Evolutionary conservation across 2,329 filamentous ascomycete genomes (phyloP).

Genomic region (Thielaviopsis ethacetica): DNA sequence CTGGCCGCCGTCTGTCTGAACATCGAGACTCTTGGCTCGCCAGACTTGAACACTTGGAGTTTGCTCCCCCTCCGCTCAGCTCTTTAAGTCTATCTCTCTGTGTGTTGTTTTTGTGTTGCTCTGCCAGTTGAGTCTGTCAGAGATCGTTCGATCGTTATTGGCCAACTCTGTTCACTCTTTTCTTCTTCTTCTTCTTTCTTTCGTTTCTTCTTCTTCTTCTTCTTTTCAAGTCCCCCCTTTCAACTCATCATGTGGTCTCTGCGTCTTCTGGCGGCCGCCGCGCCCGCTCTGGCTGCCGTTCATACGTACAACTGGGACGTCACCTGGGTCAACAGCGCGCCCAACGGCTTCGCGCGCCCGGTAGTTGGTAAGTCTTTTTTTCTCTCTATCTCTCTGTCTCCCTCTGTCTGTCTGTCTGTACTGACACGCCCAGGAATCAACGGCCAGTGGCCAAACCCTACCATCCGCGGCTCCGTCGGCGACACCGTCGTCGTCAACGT

Average conservation of each 20-base stretch:
- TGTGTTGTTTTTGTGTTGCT: too few relatives aligned
- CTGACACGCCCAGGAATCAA: conserved; percentile 25
- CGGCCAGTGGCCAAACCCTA: conserved; percentile 3
- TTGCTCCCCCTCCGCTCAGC: background rate
- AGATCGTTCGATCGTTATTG: background rate
- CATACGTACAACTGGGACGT: conserved; percentile 9
- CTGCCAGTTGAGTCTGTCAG: too few relatives aligned
- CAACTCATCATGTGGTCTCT: background rate
- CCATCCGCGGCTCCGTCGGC: conserved; percentile 1
- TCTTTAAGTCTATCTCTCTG: too few relatives aligned
- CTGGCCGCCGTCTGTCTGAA: too few relatives aligned
- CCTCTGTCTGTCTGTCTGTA: too few relatives aligned
- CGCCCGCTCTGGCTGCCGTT: conserved; percentile 7
- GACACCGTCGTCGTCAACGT: conserved; percentile 34
- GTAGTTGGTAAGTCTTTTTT: conserved; percentile 11
- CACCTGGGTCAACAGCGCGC: conserved; percentile 11
- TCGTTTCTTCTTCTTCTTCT: background rate
- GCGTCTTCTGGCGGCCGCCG: background rate
- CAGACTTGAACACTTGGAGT: background rate
- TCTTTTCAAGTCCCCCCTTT: background rate
- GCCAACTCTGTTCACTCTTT: background rate
- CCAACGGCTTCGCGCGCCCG: conserved; percentile 12
- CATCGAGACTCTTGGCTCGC: too few relatives aligned
- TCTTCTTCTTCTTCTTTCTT: background rate
- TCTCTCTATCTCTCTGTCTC: too few relatives aligned